phyloP scores from a whole-genome alignment of 768 basidiomycete genomes.

The Suillus americanus region DNA sequence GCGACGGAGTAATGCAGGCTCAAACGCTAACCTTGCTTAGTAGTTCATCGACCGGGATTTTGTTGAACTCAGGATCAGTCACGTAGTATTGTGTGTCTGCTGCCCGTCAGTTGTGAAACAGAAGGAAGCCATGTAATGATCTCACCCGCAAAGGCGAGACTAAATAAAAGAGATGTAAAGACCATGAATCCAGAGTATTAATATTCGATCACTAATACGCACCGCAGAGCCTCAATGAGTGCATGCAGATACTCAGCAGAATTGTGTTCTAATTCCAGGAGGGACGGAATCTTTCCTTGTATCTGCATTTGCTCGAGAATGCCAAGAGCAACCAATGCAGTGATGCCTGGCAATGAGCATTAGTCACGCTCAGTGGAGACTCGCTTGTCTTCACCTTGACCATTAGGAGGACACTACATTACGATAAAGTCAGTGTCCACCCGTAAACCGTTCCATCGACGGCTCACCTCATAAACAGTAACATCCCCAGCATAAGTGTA shows the following conservation, averaged over 20 bases:
- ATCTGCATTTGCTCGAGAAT: conserved; percentile 86
- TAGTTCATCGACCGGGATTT: conserved; percentile 79
- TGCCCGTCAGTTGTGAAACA: not conserved
- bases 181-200: not conserved
- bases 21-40: conserved; percentile 67
- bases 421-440: not conserved
- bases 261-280: conserved; percentile 86
- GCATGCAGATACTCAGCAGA: conserved; percentile 87
- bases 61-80: conserved; percentile 80
- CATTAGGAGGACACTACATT: conserved; percentile 88
- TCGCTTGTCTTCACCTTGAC: conserved; percentile 60
- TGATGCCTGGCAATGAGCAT: conserved; percentile 55
- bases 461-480: conserved; percentile 82
- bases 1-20: not conserved
- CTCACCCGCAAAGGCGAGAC: conserved; percentile 74
- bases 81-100: conserved; percentile 87
- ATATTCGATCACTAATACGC: conserved; percentile 17
- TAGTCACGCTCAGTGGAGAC: conserved; percentile 1
- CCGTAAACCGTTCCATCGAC: not conserved
- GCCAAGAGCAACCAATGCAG: conserved; percentile 89
- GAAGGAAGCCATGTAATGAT: not conserved
- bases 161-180: conserved; percentile 21
- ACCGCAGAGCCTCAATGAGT: conserved; percentile 84
- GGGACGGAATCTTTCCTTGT: conserved; percentile 63
- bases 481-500: conserved; percentile 87